phyloP scores from a whole-genome alignment of 2,329 filamentous ascomycete species.

The Cercospora sp. region DNA sequence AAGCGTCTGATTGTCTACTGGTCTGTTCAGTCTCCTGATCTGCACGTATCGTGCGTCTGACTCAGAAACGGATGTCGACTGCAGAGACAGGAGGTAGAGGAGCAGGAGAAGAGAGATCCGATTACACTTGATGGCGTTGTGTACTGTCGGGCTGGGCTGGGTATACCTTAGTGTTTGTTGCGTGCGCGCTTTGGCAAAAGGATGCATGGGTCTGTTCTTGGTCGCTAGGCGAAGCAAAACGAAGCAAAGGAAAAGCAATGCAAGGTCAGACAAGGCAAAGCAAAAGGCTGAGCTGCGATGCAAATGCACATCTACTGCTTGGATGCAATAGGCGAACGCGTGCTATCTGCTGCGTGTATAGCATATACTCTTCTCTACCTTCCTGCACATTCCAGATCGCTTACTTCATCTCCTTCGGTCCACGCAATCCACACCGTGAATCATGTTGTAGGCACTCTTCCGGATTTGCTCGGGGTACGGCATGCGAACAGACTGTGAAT shows the following conservation, averaged over 20 bases:
- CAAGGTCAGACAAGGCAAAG: background rate
- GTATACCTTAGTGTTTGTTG: constrained; percentile 4
- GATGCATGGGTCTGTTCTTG: background rate
- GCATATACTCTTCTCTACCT: constrained; percentile 5
- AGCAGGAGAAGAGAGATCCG: background rate
- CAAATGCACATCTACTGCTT: background rate
- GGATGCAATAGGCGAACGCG: background rate
- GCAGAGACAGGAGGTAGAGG: background rate
- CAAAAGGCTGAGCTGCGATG: background rate
- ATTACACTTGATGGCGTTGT: constrained; percentile 2
- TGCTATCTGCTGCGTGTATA: constrained; percentile 7
- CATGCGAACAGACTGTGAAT: background rate
- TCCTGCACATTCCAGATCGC: background rate
- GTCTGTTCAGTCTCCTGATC: background rate
- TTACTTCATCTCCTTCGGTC: background rate
- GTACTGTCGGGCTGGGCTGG: background rate
- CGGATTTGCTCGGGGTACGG: background rate
- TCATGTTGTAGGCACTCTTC: background rate
- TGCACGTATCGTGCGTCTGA: background rate
- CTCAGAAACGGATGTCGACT: background rate
- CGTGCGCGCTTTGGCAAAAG: background rate
- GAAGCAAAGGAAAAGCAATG: background rate
- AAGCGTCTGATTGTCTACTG: background rate
- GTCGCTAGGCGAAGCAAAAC: background rate
- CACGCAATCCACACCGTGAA: no score